These are phyloP conservation scores for Russula vinacea DNA, from an alignment of 768 basidiomycete genomes.

Conservation along the genomic window DNA sequence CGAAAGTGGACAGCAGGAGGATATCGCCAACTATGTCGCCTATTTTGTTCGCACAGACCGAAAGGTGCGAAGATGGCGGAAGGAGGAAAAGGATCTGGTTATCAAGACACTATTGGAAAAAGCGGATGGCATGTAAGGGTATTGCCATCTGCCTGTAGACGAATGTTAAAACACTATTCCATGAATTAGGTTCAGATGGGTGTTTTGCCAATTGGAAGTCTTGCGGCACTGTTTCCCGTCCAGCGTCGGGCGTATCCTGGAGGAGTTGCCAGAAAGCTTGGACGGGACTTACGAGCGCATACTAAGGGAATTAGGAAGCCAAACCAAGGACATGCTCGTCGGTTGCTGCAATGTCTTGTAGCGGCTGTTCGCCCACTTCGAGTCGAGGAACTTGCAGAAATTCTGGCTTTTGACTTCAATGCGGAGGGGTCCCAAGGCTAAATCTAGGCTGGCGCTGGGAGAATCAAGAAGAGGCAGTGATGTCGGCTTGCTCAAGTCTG, in stretches of 20 bases:
- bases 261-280: not conserved
- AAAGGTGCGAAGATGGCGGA: not conserved
- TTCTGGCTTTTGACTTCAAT: not conserved
- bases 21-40: not conserved
- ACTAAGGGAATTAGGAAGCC: not conserved
- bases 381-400: not conserved
- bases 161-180: not conserved
- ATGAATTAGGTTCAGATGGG: not conserved
- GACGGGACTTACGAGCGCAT: not conserved
- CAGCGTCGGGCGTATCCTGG: not conserved
- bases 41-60: not conserved
- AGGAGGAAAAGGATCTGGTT: not conserved
- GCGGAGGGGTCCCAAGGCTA: not conserved
- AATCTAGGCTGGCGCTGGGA: not conserved
- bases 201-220: not conserved
- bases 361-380: not conserved
- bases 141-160: not conserved
- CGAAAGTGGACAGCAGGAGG: not conserved
- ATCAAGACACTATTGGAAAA: not conserved
- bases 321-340: not conserved
- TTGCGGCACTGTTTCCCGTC: not conserved
- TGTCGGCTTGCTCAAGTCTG: not conserved
- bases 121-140: constrained; percentile 14
- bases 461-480: not conserved
- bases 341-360: not conserved